Percentiles rank a stretch among this genome's conserved stretches.
Conservation (phyloP, 2,329 filamentous ascomycete species). For the Emericellopsis atlantica region DNA sequence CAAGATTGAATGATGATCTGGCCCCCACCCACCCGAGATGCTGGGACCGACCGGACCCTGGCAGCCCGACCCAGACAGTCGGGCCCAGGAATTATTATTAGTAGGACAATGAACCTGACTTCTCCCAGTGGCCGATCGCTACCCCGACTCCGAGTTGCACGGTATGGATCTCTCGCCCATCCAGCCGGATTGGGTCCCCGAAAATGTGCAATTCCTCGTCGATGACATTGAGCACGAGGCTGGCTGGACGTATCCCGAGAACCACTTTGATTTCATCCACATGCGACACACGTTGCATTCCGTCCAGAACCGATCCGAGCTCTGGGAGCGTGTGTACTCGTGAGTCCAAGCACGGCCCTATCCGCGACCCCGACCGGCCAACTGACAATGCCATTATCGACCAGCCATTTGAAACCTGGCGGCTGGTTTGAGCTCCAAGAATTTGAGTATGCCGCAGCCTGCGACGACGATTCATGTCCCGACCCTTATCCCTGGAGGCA, state of each 20-base stretch:
- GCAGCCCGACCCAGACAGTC: background rate
- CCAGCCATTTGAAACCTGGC: slow-evolving; percentile 36
- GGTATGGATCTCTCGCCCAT: slow-evolving; percentile 40
- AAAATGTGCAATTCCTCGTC: slow-evolving; percentile 37
- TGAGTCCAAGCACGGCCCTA: slow-evolving; percentile 11
- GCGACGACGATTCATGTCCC: slow-evolving; percentile 30
- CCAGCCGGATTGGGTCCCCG: slow-evolving; percentile 35
- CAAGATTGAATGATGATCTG: background rate
- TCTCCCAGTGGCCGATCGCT: slow-evolving; percentile 30
- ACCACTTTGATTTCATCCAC: slow-evolving; percentile 35
- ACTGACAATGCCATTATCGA: background rate
- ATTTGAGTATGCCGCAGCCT: slow-evolving; percentile 24
- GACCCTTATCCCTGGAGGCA: slow-evolving; percentile 33
- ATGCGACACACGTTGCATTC: slow-evolving; percentile 32
- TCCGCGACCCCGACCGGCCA: background rate
- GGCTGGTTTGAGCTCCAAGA: slow-evolving; percentile 38
- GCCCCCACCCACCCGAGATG: background rate
- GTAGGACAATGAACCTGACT: slow-evolving; percentile 7
- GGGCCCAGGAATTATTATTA: too few relatives aligned
- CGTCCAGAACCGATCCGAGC: slow-evolving; percentile 23
- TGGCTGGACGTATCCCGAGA: slow-evolving; percentile 32
- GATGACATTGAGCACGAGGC: slow-evolving; percentile 38
- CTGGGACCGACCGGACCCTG: background rate
- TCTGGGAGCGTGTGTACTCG: slow-evolving; percentile 30
- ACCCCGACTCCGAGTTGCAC: slow-evolving; percentile 27